These are phyloP conservation scores for Cyclotella atomus DNA, from an alignment of 108 stramenopile species.

Conservation along the genomic window DNA sequence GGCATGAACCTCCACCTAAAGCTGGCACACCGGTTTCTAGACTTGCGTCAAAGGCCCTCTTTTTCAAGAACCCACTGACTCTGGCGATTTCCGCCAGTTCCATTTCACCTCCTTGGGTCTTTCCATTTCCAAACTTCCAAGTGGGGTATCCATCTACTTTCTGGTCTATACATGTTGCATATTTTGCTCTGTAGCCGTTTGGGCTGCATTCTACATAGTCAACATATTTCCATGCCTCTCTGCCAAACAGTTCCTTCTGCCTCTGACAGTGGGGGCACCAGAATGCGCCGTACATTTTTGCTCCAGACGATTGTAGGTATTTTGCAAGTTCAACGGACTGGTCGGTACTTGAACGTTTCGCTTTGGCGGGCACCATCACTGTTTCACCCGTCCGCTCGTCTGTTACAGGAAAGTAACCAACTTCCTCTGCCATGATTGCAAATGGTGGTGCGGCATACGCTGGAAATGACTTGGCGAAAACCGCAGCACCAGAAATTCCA, in stretches of 20 bases:
- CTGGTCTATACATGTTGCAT: conserved; percentile 42
- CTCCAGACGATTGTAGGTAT: conserved; percentile 55
- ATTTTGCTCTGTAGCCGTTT: conserved; percentile 62
- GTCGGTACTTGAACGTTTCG: conserved; percentile 59
- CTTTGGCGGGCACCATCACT: conserved; percentile 73
- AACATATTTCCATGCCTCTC: conserved; percentile 70
- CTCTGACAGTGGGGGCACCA: conserved; percentile 92
- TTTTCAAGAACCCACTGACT: conserved; percentile 36
- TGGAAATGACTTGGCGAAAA: background rate
- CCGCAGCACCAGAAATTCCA: background rate
- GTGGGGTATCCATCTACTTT: conserved; percentile 78
- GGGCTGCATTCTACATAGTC: conserved; percentile 80
- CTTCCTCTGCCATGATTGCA: conserved; percentile 86
- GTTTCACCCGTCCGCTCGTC: conserved; percentile 57
- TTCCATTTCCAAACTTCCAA: conserved; percentile 61
- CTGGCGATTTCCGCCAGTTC: conserved; percentile 45
- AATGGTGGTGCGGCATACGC: conserved; percentile 79
- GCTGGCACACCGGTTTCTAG: conserved; percentile 42
- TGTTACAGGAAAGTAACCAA: conserved; percentile 85
- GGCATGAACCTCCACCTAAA: conserved; percentile 41
- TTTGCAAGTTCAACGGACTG: conserved; percentile 77
- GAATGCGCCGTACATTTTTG: conserved; percentile 77
- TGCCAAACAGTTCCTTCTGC: conserved; percentile 85
- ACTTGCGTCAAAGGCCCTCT: conserved; percentile 35
- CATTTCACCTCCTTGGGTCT: conserved; percentile 44